These are phyloP conservation scores for Hapsidospora chrysogenum DNA, from an alignment of 495 filamentous ascomycete genomes.

Conservation along the genomic window DNA sequence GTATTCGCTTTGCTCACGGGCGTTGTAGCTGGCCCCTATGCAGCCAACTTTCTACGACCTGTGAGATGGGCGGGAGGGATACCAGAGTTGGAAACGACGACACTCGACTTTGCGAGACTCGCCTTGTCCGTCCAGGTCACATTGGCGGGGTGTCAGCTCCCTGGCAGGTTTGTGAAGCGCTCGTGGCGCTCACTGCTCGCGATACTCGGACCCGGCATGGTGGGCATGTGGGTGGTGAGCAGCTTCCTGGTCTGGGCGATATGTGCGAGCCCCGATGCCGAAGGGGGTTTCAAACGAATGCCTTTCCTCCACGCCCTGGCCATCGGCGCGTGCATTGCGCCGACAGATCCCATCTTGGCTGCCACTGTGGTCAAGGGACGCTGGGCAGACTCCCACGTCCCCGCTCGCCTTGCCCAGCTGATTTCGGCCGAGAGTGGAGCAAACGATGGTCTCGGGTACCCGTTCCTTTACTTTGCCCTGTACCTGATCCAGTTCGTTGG, in stretches of 20 bases:
- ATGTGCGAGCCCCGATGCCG: conserved; percentile 49
- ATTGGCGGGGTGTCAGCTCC: conserved; percentile 80
- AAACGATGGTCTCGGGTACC: conserved; percentile 89
- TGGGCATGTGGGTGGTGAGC: conserved; percentile 74
- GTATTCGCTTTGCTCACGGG: conserved; percentile 76
- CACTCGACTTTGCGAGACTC: conserved; percentile 70
- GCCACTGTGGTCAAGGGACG: conserved; percentile 88
- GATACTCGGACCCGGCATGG: conserved; percentile 76
- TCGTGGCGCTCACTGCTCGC: conserved; percentile 68
- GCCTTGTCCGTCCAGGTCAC: conserved; percentile 87
- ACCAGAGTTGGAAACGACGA: conserved; percentile 27
- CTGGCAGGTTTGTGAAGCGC: conserved; percentile 60
- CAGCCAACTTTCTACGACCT: conserved; percentile 59
- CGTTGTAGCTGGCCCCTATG: conserved; percentile 60
- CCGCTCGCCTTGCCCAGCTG: conserved; percentile 64
- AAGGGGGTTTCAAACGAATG: no score
- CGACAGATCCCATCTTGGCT: conserved; percentile 79
- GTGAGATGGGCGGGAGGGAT: conserved; percentile 51
- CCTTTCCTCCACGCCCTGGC: conserved; percentile 70
- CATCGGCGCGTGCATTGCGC: conserved; percentile 72
- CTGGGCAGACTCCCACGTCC: conserved; percentile 82
- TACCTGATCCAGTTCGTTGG: conserved; percentile 67
- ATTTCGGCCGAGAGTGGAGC: conserved; percentile 84
- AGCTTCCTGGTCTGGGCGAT: conserved; percentile 64
- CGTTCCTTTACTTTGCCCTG: conserved; percentile 72